A percentile compares a stretch with the other conserved stretches of the same genome.
Conservation (phyloP, 345 rosid genomes). For the Brassica nigra region DNA sequence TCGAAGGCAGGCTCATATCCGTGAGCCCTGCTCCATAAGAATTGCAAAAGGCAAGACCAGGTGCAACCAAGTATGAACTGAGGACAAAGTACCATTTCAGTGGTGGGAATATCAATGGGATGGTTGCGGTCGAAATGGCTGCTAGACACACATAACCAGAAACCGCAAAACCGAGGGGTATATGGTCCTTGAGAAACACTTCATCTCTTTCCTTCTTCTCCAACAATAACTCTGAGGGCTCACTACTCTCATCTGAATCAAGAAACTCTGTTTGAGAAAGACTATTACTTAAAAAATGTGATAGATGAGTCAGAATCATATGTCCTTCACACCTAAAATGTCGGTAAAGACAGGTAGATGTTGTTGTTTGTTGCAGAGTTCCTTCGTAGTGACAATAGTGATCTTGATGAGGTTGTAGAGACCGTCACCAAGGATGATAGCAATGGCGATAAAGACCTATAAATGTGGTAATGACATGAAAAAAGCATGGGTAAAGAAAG, state of each 20-base stretch:
- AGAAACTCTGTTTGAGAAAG: not conserved
- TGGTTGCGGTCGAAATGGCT: not conserved
- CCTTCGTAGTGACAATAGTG: not conserved
- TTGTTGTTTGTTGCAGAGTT: not conserved
- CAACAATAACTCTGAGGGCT: no score
- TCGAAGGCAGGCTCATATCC: constrained; percentile 78
- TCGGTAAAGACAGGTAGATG: not conserved
- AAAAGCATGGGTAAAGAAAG: not conserved
- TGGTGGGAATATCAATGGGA: not conserved
- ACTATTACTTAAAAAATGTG: constrained; percentile 5
- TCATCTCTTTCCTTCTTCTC: not conserved
- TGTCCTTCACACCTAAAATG: not conserved
- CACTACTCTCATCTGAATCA: not conserved
- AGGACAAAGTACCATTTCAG: constrained; percentile 85
- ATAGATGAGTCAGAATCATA: not conserved
- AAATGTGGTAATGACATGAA: constrained; percentile 16
- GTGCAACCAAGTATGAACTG: constrained; percentile 77
- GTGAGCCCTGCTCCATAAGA: constrained; percentile 90
- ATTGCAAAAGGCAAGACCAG: constrained; percentile 91
- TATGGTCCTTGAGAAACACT: not conserved
- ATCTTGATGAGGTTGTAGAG: constrained; percentile 88
- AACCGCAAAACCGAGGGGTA: not conserved
- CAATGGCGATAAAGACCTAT: constrained; percentile 80
- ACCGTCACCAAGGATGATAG: constrained; percentile 92
- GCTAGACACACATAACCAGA: not conserved